These are phyloP conservation scores for Funneliformis caledonium DNA, from an alignment of 371 early-diverging fungal genomes.

Conservation along the genomic window DNA sequence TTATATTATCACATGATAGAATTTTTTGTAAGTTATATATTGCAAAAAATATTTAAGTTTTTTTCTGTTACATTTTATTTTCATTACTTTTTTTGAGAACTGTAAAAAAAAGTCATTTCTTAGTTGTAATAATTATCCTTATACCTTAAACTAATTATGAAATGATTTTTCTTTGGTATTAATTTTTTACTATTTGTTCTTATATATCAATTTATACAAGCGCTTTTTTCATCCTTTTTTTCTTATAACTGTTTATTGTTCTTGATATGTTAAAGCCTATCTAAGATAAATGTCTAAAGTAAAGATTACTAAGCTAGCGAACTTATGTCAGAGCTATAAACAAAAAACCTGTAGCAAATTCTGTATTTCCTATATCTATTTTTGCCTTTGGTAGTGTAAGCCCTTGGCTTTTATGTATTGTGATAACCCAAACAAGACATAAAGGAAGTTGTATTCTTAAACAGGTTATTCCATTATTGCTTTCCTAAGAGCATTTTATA, in stretches of 20 bases:
- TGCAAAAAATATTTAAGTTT: too few relatives aligned
- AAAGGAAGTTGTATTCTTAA: background rate
- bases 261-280: background rate
- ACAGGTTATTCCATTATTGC: background rate
- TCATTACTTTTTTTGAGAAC: too few relatives aligned
- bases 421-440: slow-evolving; percentile 2
- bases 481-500: background rate
- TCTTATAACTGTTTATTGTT: background rate
- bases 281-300: background rate
- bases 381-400: background rate
- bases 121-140: too few relatives aligned
- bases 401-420: background rate
- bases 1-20: too few relatives aligned
- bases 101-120: too few relatives aligned
- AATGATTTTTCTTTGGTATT: too few relatives aligned
- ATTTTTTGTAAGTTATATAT: too few relatives aligned
- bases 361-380: background rate
- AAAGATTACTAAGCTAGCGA: background rate
- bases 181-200: too few relatives aligned
- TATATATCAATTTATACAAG: too few relatives aligned
- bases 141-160: too few relatives aligned
- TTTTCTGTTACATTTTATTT: too few relatives aligned
- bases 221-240: too few relatives aligned
- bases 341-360: background rate
- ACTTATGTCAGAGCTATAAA: background rate